Base-by-base conservation (phyloP, 345 rosid genomes). In the Dipteronia dyeriana region DNA sequence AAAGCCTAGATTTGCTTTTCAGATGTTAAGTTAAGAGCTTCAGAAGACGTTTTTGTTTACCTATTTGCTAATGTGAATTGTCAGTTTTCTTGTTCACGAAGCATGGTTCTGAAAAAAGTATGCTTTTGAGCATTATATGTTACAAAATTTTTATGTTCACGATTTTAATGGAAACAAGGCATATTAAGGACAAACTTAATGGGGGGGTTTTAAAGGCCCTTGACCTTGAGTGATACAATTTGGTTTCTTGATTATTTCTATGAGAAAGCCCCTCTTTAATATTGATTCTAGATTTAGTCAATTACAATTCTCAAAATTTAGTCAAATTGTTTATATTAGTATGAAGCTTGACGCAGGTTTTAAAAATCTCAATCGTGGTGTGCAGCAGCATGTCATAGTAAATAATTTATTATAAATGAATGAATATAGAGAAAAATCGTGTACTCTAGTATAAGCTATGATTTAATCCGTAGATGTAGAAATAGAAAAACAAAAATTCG, bases 31-130 rank as follows among this genome's bases (percentile, higher is more conserved):
- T 34, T 34, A 16, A 70, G 67, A 29, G 49, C 12, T 69, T 29
- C 45, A 45, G 19, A 1, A 19, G 4, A 7, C 9, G 16, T 49
- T 62, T 54, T 29, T 9, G 9, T 71, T 56, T 31, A 31, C 11
- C 45, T n/a, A 34, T 34, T 71, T 56, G 65, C 9, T 45, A 19
- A 53, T 39, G 78, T 41, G 26, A 78, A 68, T 53, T 65, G 45
- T 47, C 17, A 1, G 43, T 25, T 8, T 6, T 51, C 53, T 2
- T 74, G 59, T 17, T 68, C 11, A 53, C n/a, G 4, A 16, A 1
- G 7, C n/a, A 53, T 9, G 57, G 57, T 53, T 14, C 19, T 53
- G 57, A 45, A 45, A 45, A 34, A 34, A 34, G 45, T 41, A 41
- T 41, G 45, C 45, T 41, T 41, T 41, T 41, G 38, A 34, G 6